A percentile compares a stretch with the other conserved stretches of the same genome.
phyloP scores from a whole-genome alignment of 768 basidiomycete genomes.

The Mycena indigotica region DNA sequence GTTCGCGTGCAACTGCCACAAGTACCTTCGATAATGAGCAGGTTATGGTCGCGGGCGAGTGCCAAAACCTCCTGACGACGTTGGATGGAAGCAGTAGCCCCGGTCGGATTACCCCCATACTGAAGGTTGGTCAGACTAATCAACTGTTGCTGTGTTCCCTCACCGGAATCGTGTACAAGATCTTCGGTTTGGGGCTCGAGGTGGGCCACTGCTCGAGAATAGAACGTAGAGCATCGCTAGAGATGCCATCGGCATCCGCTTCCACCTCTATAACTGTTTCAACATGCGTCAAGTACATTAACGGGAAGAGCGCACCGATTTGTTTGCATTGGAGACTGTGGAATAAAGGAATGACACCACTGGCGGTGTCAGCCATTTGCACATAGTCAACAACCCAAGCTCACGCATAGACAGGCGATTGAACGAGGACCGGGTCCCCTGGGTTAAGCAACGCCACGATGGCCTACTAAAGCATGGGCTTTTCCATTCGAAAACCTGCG shows the following conservation, averaged over 20 bases:
- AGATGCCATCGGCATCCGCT: constrained; percentile 74
- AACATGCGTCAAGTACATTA: constrained; percentile 1
- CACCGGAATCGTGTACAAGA: constrained; percentile 82
- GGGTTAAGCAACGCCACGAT: constrained; percentile 70
- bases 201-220: constrained; percentile 77
- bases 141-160: too few species aligned
- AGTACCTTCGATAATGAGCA: constrained; percentile 81
- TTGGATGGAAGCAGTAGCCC: constrained; percentile 70
- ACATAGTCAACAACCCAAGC: constrained; percentile 27
- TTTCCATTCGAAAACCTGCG: background rate
- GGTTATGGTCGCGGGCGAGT: constrained; percentile 70
- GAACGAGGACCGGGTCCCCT: constrained; percentile 81
- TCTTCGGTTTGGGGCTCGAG: constrained; percentile 70
- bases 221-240: constrained; percentile 56
- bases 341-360: constrained; percentile 70
- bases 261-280: constrained; percentile 59
- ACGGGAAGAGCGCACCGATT: constrained; percentile 46
- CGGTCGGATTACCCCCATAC: constrained; percentile 89
- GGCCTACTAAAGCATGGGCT: constrained; percentile 47
- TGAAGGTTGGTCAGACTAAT: too few species aligned
- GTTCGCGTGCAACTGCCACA: constrained; percentile 3
- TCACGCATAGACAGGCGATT: constrained; percentile 79
- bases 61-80: constrained; percentile 72
- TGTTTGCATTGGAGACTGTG: constrained; percentile 56
- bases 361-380: constrained; percentile 28